phyloP scores from a whole-genome alignment of 2,329 filamentous ascomycete species.

The Sporothrix schenckii region DNA sequence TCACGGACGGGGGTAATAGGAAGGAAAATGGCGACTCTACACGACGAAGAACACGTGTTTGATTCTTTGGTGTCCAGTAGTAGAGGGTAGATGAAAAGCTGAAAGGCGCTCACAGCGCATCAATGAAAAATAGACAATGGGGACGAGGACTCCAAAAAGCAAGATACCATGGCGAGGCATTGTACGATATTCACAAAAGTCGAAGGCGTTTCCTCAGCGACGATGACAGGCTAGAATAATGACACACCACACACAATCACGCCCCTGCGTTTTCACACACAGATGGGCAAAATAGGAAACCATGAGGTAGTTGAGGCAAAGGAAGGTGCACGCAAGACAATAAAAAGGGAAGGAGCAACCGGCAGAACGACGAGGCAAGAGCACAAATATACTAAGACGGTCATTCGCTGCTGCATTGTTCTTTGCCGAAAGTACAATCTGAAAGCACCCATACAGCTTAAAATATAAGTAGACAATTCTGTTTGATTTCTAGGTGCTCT shows the following conservation, averaged over 20 bases:
- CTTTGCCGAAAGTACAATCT: neutral
- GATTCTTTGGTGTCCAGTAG: neutral
- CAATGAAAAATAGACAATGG: neutral
- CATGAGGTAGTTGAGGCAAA: neutral
- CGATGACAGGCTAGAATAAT: slow-evolving; percentile 10
- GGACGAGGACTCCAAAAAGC: neutral
- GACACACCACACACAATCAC: slow-evolving; percentile 8
- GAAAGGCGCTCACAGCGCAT: neutral
- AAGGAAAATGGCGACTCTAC: neutral
- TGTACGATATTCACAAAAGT: slow-evolving; percentile 21
- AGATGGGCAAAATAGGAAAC: neutral
- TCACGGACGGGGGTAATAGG: neutral
- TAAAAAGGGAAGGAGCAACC: neutral
- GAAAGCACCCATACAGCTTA: neutral
- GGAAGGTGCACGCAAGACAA: neutral
- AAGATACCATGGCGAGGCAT: slow-evolving; percentile 23
- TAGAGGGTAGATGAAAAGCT: neutral
- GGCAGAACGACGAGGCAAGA: too few species aligned
- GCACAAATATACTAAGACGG: neutral
- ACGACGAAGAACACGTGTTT: neutral
- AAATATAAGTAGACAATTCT: neutral
- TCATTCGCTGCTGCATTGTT: neutral
- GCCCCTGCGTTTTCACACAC: neutral
- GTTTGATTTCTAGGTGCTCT: neutral
- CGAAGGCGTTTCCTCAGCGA: neutral